Conservation (phyloP, 1,284 basidiomycete species). For the Puccinia triticina region DNA sequence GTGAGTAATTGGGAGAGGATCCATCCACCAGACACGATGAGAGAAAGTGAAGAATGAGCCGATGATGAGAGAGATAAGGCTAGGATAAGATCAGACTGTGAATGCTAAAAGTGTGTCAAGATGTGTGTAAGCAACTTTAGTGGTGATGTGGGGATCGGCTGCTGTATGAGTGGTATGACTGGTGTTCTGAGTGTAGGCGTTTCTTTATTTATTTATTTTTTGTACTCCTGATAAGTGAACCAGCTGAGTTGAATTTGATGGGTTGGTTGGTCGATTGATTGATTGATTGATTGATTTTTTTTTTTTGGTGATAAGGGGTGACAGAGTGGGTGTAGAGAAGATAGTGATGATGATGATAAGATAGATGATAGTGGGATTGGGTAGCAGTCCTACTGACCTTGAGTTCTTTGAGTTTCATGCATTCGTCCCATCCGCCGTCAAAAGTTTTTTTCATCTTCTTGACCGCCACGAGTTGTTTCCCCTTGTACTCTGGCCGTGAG, state of each 20-base stretch:
- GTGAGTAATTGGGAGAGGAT: conserved; percentile 50
- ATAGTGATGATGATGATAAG: neutral
- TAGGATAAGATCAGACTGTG: neutral
- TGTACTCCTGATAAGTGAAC: neutral
- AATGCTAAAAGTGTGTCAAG: conserved; percentile 16
- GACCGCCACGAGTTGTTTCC: conserved; percentile 91
- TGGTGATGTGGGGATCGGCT: neutral
- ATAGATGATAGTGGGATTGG: neutral
- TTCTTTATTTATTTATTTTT: neutral
- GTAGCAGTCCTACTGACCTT: conserved; percentile 67
- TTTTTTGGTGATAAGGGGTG: too few relatives aligned
- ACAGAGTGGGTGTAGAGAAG: neutral
- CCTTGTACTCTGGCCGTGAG: conserved; percentile 88
- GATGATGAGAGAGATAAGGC: neutral
- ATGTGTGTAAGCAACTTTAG: conserved; percentile 10
- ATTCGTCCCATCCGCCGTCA: conserved; percentile 96
- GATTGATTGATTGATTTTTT: neutral
- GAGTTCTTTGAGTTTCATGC: conserved; percentile 90
- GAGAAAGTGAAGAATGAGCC: conserved; percentile 12
- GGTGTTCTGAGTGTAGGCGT: neutral
- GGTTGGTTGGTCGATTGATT: neutral
- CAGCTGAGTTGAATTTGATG: neutral
- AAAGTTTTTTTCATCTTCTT: conserved; percentile 98
- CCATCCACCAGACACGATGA: conserved; percentile 52
- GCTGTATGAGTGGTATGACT: conserved; percentile 18